Percentiles rank a stretch among this genome's conserved stretches.
Conservation (phyloP, 768 basidiomycete species). For the Pleurotus pulmonarius region DNA sequence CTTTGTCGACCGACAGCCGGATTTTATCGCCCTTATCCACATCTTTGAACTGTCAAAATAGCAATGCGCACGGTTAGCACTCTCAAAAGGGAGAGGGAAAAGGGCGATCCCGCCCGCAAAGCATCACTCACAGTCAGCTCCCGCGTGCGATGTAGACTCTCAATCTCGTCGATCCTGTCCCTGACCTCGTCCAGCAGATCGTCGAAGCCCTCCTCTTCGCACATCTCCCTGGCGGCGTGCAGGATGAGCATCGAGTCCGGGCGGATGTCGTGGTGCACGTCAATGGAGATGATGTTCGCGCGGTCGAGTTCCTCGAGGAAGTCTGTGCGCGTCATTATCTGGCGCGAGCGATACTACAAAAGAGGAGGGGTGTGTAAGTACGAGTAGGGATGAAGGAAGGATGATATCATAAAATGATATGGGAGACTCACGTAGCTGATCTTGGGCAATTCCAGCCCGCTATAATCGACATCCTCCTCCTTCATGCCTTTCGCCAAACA, state of each 20-base stretch:
- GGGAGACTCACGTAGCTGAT: constrained; percentile 52
- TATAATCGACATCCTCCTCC: constrained; percentile 23
- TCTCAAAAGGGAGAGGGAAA: constrained; percentile 17
- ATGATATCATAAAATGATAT: not conserved
- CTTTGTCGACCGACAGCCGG: constrained; percentile 56
- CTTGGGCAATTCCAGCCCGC: constrained; percentile 54
- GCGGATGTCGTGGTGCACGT: constrained; percentile 73
- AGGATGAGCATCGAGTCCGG: constrained; percentile 79
- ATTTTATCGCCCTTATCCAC: constrained; percentile 44
- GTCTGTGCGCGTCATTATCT: constrained; percentile 83
- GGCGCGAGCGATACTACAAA: constrained; percentile 59
- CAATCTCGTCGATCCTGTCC: constrained; percentile 81
- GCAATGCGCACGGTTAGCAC: constrained; percentile 21
- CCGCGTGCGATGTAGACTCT: constrained; percentile 75
- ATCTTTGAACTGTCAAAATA: constrained; percentile 41
- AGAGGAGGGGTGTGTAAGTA: not conserved
- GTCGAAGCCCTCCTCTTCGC: constrained; percentile 74
- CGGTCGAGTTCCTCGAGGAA: constrained; percentile 76
- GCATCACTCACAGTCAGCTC: constrained; percentile 60
- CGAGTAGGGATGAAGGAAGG: not conserved
- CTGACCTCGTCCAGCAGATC: constrained; percentile 71
- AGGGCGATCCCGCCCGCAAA: not conserved
- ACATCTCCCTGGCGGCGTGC: constrained; percentile 67
- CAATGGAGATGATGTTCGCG: constrained; percentile 73
- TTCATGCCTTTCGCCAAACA: constrained; percentile 31